Percentiles rank a stretch among this genome's conserved stretches.
phyloP scores from a whole-genome alignment of 2,329 filamentous ascomycete genomes.

The Ophiostoma australiae region DNA sequence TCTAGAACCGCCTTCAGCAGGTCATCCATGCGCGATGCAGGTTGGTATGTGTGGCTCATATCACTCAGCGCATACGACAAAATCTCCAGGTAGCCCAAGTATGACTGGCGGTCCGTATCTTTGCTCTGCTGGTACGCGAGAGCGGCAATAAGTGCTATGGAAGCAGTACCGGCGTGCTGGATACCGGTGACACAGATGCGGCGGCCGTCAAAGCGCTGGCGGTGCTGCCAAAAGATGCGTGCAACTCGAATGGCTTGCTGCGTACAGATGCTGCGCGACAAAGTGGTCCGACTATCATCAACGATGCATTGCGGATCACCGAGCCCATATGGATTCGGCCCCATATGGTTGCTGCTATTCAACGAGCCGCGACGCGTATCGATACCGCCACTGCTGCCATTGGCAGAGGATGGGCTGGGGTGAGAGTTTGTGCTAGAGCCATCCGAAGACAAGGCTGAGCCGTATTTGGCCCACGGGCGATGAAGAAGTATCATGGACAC shows the following conservation, averaged over 20 bases:
- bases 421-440: conserved; percentile 24
- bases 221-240: conserved; percentile 52
- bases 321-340: background rate
- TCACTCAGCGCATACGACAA: conserved; percentile 48
- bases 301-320: background rate
- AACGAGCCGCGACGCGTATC: background rate
- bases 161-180: conserved; percentile 52
- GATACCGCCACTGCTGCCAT: background rate
- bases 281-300: conserved; percentile 41
- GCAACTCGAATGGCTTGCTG: conserved; percentile 51
- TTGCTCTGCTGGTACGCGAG: conserved; percentile 36
- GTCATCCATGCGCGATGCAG: conserved; percentile 49
- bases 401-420: background rate
- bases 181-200: conserved; percentile 48
- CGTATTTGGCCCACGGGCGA: conserved; percentile 50
- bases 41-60: conserved; percentile 50
- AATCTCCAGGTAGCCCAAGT: conserved; percentile 48
- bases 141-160: conserved; percentile 50
- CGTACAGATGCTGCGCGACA: conserved; percentile 50
- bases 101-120: conserved; percentile 36
- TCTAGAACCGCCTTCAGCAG: conserved; percentile 50
- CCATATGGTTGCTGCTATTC: conserved; percentile 15
- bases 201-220: conserved; percentile 47
- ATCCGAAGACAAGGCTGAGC: conserved; percentile 35
- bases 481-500: conserved; percentile 50